Conservation (phyloP, 768 basidiomycete species). For the Rhodotorula taiwanensis region DNA sequence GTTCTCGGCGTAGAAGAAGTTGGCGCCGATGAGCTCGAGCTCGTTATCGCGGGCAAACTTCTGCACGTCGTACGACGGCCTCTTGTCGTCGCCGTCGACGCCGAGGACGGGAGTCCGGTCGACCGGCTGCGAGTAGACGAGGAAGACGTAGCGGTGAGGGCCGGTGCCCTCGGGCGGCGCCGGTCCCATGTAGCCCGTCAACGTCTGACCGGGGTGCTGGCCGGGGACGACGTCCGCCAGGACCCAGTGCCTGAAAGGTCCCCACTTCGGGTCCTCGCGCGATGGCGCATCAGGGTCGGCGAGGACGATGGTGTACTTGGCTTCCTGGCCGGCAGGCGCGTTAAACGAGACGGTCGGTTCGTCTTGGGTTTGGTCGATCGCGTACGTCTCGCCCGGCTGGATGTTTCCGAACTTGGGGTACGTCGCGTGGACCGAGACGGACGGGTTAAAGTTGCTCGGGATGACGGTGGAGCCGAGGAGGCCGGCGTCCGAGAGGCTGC, state of each 20-base stretch:
- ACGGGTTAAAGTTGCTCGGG: not conserved
- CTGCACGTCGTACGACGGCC: not conserved
- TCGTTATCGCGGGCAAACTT: conserved; percentile 5
- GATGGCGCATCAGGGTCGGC: conserved; percentile 17
- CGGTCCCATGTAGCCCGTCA: not conserved
- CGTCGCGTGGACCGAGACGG: not conserved
- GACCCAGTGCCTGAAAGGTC: conserved; percentile 5
- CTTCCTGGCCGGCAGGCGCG: not conserved
- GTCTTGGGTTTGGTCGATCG: conserved; percentile 1
- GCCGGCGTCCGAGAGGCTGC: not conserved
- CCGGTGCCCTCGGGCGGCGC: not conserved
- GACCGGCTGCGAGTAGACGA: not conserved
- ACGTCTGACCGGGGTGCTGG: not conserved
- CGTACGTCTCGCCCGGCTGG: not conserved
- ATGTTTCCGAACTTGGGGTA: conserved; percentile 1
- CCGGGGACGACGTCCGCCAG: conserved; percentile 9
- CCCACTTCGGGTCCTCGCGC: conserved; percentile 6
- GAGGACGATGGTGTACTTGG: conserved; percentile 7
- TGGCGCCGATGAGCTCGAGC: conserved; percentile 18
- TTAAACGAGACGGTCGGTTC: conserved; percentile 12
- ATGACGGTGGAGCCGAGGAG: conserved; percentile 9
- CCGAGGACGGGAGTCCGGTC: conserved; percentile 3
- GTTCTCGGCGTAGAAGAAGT: conserved; percentile 12
- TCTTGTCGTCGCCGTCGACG: not conserved
- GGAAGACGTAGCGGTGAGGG: conserved; percentile 12